phyloP scores from a whole-genome alignment of 2,329 filamentous ascomycete species.

The Colletotrichum gloeosporioides region DNA sequence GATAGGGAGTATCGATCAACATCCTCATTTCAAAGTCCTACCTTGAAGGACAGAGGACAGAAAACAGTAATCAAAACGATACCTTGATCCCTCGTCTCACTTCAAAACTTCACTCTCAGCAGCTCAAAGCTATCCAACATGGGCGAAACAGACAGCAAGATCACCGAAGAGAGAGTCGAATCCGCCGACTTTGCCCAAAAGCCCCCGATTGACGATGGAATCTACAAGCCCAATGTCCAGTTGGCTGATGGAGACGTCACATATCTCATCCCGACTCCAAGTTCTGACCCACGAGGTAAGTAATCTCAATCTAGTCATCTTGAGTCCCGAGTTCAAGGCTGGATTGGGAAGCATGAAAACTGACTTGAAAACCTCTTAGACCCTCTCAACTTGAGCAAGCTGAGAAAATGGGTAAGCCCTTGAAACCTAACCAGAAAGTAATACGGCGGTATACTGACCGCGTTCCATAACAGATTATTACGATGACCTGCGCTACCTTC shows the following conservation, averaged over 20 bases:
- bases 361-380: not conserved
- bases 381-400: not conserved
- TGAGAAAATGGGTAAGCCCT: not conserved
- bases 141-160: conserved; percentile 7
- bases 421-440: accelerated
- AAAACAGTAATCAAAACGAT: not conserved
- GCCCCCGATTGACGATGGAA: not conserved
- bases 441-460: not conserved
- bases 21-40: not conserved
- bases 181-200: not conserved
- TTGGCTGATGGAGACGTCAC: conserved; percentile 35
- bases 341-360: not conserved
- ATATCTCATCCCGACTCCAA: conserved; percentile 37
- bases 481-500: conserved; percentile 1
- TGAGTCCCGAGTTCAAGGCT: not conserved
- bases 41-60: not conserved
- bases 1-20: not conserved
- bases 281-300: conserved; percentile 33
- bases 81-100: not conserved
- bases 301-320: not conserved
- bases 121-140: not conserved
- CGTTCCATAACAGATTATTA: not conserved
- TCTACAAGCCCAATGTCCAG: conserved; percentile 24
- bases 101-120: not conserved
- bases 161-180: conserved; percentile 3